Evolutionary conservation across 768 basidiomycete genomes (phyloP).

Genomic region (Rickenella mellea): DNA sequence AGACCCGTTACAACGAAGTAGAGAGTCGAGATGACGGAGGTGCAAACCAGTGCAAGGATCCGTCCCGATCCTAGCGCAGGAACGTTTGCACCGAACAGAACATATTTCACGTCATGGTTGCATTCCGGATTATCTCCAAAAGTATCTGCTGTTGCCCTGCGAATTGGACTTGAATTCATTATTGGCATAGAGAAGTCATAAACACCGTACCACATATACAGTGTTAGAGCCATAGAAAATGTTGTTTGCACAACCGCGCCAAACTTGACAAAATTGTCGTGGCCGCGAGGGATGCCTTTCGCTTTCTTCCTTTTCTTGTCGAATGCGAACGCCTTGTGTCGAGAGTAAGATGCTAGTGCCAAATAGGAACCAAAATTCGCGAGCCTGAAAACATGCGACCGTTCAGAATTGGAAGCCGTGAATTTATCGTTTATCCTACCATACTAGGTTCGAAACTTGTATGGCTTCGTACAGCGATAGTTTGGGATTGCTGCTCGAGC

Average conservation of each 20-base stretch:
- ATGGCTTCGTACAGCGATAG: constrained; percentile 31
- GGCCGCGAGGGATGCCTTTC: neutral
- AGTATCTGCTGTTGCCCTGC: constrained; percentile 20
- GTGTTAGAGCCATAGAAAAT: constrained; percentile 27
- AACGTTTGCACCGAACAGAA: constrained; percentile 24
- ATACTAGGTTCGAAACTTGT: constrained; percentile 32
- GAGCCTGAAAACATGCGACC: constrained; percentile 18
- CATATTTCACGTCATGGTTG: constrained; percentile 21
- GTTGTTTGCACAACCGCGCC: constrained; percentile 30
- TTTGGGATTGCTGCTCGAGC: constrained; percentile 4
- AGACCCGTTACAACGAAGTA: constrained; percentile 25
- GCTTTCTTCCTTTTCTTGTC: neutral
- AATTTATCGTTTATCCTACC: constrained; percentile 14
- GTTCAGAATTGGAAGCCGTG: neutral
- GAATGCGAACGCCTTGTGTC: constrained; percentile 18
- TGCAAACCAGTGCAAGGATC: constrained; percentile 21
- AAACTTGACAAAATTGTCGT: constrained; percentile 26
- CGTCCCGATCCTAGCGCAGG: constrained; percentile 23
- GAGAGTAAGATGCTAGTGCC: constrained; percentile 31
- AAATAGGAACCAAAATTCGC: constrained; percentile 34
- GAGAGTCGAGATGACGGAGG: constrained; percentile 19
- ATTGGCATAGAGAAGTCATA: constrained; percentile 1
- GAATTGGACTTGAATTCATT: constrained; percentile 1
- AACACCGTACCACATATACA: constrained; percentile 26
- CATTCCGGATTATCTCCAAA: constrained; percentile 21